Conservation (phyloP, 768 basidiomycete genomes). For the Pisolithus orientalis region DNA sequence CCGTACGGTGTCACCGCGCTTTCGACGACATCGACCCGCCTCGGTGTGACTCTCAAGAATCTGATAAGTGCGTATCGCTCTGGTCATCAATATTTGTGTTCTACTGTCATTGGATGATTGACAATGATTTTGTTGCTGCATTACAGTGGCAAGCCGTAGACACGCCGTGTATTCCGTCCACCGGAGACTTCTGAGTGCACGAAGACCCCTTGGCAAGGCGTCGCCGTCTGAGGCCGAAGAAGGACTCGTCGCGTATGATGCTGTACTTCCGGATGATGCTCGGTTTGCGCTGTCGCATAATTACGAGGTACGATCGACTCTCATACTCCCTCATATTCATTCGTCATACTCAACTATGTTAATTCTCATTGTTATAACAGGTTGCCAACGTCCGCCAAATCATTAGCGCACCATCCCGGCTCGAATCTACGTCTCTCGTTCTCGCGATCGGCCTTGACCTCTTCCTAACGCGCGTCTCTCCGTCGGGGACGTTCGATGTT, state of each 20-base stretch:
- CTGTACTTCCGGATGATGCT: conserved; percentile 66
- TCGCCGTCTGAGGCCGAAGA: conserved; percentile 80
- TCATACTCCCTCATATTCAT: not conserved
- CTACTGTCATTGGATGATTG: not conserved
- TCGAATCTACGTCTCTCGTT: conserved; percentile 89
- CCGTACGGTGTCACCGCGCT: conserved; percentile 66
- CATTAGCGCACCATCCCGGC: conserved; percentile 71
- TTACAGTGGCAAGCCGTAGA: conserved; percentile 67
- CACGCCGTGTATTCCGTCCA: conserved; percentile 73
- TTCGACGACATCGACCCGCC: conserved; percentile 74
- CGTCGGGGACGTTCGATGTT: conserved; percentile 89
- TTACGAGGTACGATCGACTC: conserved; percentile 38
- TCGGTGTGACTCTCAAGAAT: conserved; percentile 83
- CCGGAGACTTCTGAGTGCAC: conserved; percentile 70
- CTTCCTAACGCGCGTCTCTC: conserved; percentile 79
- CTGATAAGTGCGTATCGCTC: conserved; percentile 59
- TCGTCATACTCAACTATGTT: not conserved
- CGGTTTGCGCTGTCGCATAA: conserved; percentile 50
- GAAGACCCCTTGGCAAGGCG: conserved; percentile 71
- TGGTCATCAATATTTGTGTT: not conserved
- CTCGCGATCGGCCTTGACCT: conserved; percentile 86
- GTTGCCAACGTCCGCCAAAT: conserved; percentile 65
- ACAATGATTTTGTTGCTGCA: not conserved
- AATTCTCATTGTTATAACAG: conserved; percentile 29
- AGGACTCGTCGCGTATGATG: conserved; percentile 79